Percentiles rank a stretch among this genome's conserved stretches.
phyloP scores from a whole-genome alignment of 495 filamentous ascomycete genomes.

The Parathielavia appendiculata region DNA sequence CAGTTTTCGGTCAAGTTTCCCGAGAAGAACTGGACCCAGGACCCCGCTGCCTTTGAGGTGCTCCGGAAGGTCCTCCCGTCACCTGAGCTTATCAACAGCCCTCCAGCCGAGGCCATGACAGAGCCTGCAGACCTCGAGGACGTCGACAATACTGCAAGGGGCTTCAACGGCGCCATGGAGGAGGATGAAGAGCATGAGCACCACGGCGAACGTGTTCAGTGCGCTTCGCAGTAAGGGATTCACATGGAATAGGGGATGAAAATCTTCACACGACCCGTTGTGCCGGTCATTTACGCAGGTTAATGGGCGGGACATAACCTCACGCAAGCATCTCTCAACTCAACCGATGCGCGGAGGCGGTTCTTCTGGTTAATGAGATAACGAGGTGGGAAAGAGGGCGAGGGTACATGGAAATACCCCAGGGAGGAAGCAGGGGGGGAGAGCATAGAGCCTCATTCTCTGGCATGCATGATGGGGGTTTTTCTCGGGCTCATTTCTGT shows the following conservation, averaged over 20 bases:
- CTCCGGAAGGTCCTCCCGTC: constrained; percentile 79
- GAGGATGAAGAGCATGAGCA: constrained; percentile 71
- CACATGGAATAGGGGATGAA: background rate
- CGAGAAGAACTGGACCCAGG: constrained; percentile 55
- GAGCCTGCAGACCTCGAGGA: constrained; percentile 80
- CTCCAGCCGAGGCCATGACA: constrained; percentile 78
- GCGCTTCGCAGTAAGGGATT: constrained; percentile 82
- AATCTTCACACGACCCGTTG: background rate
- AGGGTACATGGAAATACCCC: constrained; percentile 18
- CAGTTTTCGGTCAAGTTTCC: constrained; percentile 98
- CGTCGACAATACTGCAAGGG: constrained; percentile 71
- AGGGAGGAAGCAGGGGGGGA: constrained; percentile 4
- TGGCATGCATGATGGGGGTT: constrained; percentile 24
- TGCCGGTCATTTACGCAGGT: background rate
- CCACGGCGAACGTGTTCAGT: constrained; percentile 91
- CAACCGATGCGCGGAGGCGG: background rate
- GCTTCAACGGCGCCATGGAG: constrained; percentile 62
- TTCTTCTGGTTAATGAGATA: constrained; percentile 11
- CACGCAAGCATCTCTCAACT: background rate
- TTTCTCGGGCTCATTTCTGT: constrained; percentile 16
- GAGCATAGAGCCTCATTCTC: constrained; percentile 20
- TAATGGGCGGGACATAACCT: constrained; percentile 1
- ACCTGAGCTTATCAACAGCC: constrained; percentile 53
- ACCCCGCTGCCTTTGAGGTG: constrained; percentile 52
- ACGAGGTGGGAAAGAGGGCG: constrained; percentile 6